Base-by-base conservation (phyloP, 179 eudicot genomes). In the Silene noctiflora region DNA sequence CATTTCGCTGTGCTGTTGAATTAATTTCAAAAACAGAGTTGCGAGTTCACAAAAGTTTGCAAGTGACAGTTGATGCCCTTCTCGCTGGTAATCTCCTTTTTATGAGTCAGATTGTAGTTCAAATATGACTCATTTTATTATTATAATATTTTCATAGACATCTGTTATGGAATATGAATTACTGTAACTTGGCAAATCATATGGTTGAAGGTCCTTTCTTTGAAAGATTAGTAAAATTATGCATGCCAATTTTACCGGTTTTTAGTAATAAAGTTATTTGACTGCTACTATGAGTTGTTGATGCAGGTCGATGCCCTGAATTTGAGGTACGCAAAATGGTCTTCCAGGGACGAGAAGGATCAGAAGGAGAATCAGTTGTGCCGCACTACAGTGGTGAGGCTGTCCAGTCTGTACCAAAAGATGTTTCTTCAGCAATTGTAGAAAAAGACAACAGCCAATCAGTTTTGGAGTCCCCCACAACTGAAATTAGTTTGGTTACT, bases 21-120 rank as follows among this genome's bases (percentile, higher is more conserved):
- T 77, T 95, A 62, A 89, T 93, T 75, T 88, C 97, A 29, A 95
- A 91, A 83, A 70, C 86, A 62, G 91, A 89, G 87, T 76, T 92
- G 82, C 88, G 89, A 68, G 87, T 94, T 65, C 98, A 92, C 80
- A 83, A 81, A 48, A 86, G 87, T 83, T 82, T 94, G 83, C 96
- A 88, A 76, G 88, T 88, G 39, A 95, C 99, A 7, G 99, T 95
- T 51, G 99, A 95, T 87, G 89, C 95, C 73, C 70, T 95, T 74
- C 97, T 95, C 74, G 85, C 89, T 62, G 99, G 99, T 93, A 79
- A 46, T 53, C 53, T 72, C 51, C 19, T 77, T 63, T 61, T 77
- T 42, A 29, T 66, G 22, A 63, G 48, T 44, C 25, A 27, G 27
- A 22, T 59, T 51, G 51, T 75, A 68, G 48, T 46, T 51, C 53